A percentile compares a stretch with the other conserved stretches of the same genome.
Conservation (phyloP, 1,284 basidiomycete species). For the Puccinia brachypodii region DNA sequence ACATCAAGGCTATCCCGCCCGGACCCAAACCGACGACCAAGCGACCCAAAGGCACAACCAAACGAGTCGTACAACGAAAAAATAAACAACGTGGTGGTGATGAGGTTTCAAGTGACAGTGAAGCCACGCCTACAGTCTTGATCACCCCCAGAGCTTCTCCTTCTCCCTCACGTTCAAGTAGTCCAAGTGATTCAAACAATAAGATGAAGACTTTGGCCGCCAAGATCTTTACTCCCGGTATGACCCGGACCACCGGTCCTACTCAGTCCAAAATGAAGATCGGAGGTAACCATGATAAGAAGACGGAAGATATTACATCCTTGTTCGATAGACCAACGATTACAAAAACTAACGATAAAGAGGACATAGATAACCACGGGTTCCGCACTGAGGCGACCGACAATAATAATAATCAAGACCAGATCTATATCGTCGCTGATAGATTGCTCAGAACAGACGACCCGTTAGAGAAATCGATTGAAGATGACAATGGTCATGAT, state of each 20-base stretch:
- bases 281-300: no score
- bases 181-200: neutral
- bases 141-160: neutral
- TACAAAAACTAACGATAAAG: neutral
- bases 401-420: neutral
- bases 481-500: neutral
- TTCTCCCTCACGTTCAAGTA: no score
- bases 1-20: neutral
- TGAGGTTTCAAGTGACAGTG: neutral
- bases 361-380: neutral
- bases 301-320: neutral
- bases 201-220: constrained; percentile 17
- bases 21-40: neutral
- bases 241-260: no score
- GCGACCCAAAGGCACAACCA: neutral
- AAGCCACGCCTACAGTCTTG: constrained; percentile 13
- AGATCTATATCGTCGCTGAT: constrained; percentile 45
- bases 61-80: neutral
- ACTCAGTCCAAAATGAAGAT: no score
- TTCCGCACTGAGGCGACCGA: neutral
- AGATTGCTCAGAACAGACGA: constrained; percentile 24
- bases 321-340: neutral
- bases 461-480: neutral
- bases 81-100: neutral
- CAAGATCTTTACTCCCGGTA: constrained; percentile 15